Evolutionary conservation across 108 stramenopile species (phyloP).

Genomic region (Fragilaria crotonensis): DNA sequence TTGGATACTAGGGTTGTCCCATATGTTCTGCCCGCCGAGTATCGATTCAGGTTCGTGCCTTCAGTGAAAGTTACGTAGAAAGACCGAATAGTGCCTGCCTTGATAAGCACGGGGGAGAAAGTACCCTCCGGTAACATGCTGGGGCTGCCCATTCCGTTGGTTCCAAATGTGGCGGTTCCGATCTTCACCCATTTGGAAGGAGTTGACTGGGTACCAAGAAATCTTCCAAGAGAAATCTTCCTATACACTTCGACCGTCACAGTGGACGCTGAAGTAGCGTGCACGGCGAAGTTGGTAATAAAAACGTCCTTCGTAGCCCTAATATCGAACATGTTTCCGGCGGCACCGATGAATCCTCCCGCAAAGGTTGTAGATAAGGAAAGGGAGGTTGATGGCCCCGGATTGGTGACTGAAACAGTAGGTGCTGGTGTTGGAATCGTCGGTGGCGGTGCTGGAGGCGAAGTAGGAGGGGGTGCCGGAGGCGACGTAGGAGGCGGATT

Average conservation of each 20-base stretch:
- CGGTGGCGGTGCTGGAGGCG: slow-evolving; percentile 9
- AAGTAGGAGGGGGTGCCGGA: background rate
- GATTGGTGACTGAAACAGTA: background rate
- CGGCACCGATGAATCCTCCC: background rate
- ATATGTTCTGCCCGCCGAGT: background rate
- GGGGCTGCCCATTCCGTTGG: background rate
- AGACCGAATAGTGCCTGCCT: background rate
- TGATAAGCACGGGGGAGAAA: slow-evolving; percentile 1
- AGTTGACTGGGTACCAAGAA: background rate
- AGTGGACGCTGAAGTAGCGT: slow-evolving; percentile 2
- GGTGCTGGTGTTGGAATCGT: background rate
- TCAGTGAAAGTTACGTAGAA: slow-evolving; percentile 7
- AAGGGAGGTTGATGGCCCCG: background rate
- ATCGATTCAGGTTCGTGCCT: slow-evolving; percentile 2
- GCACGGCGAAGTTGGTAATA: slow-evolving; percentile 8
- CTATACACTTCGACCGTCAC: slow-evolving; percentile 7
- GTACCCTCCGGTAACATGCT: background rate
- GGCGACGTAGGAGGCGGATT: background rate
- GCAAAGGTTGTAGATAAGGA: background rate
- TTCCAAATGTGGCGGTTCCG: background rate
- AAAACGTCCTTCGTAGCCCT: background rate
- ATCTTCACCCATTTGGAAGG: background rate
- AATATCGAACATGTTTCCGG: slow-evolving; percentile 10
- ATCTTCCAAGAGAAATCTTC: background rate
- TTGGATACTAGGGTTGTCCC: background rate